Conservation (phyloP, 2,329 filamentous ascomycete species). For the Fusarium austroafricanum region DNA sequence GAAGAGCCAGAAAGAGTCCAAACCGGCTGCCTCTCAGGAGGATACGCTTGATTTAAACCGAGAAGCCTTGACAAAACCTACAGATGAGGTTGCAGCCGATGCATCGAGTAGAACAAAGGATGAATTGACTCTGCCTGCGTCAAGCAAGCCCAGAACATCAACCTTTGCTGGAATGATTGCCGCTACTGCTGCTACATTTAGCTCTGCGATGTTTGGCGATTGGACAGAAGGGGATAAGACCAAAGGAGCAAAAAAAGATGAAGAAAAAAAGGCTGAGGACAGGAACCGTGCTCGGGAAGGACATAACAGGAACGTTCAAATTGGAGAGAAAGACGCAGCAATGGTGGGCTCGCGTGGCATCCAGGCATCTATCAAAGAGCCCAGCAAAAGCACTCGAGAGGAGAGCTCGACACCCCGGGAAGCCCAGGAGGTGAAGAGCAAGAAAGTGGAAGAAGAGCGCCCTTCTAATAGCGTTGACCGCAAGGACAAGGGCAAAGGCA, state of each 20-base stretch:
- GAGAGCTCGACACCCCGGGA: constrained; percentile 10
- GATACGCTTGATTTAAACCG: constrained; percentile 10
- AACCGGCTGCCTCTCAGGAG: constrained; percentile 4
- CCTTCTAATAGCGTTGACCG: constrained; percentile 43
- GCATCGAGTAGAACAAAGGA: background rate
- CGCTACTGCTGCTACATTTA: constrained; percentile 43
- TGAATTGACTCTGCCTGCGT: background rate
- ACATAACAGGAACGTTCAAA: background rate
- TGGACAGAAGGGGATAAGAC: constrained; percentile 50
- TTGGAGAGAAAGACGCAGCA: background rate
- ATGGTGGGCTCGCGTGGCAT: background rate
- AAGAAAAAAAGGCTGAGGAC: constrained; percentile 4
- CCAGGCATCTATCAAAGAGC: background rate
- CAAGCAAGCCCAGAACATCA: constrained; percentile 12
- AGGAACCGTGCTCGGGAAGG: background rate
- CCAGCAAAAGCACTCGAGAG: constrained; percentile 47
- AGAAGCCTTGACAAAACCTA: constrained; percentile 2
- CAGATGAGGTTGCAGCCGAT: constrained; percentile 2
- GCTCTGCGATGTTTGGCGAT: constrained; percentile 32
- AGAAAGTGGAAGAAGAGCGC: constrained; percentile 40
- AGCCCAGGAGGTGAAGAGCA: background rate
- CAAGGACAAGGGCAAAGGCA: constrained; percentile 16
- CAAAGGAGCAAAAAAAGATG: constrained; percentile 51
- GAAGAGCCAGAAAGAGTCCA: constrained; percentile 25
- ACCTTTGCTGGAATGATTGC: constrained; percentile 25